A percentile compares a stretch with the other conserved stretches of the same genome.
Evolutionary conservation across 345 rosid genomes (phyloP).

Genomic region (Orychophragmus violaceus): DNA sequence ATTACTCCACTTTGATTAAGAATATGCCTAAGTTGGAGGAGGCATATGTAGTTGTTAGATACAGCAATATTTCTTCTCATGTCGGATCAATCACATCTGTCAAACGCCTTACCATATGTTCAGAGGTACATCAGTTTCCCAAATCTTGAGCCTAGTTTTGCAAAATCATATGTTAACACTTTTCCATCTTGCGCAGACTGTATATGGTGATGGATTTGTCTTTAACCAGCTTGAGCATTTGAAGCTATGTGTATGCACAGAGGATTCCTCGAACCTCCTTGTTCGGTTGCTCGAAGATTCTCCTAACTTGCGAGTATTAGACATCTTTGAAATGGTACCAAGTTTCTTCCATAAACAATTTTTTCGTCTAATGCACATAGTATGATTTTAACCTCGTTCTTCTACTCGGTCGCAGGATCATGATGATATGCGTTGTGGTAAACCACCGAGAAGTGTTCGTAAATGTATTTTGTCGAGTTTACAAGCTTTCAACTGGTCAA

Average conservation of each 20-base stretch:
- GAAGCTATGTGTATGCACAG: background rate
- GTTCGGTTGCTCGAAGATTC: background rate
- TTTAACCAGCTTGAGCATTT: background rate
- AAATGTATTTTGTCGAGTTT: background rate
- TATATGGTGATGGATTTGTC: background rate
- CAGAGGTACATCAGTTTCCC: no score
- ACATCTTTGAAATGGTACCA: background rate
- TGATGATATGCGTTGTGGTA: background rate
- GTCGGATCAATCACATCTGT: constrained; percentile 4
- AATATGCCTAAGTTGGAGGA: background rate
- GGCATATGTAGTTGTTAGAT: background rate
- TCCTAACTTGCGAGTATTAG: background rate
- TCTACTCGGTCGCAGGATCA: background rate
- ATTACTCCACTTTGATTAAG: background rate
- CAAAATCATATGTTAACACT: no score
- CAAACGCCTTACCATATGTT: background rate
- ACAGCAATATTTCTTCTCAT: no score
- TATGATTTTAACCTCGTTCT: background rate
- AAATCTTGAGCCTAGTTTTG: no score
- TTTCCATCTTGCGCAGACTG: background rate
- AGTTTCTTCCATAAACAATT: background rate
- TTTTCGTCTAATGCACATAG: background rate
- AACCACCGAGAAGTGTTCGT: background rate
- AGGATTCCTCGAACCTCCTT: background rate
- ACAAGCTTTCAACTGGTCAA: background rate